These are phyloP conservation scores for Populus hybrid DNA, from an alignment of 441 rosid species.

Conservation along the genomic window DNA sequence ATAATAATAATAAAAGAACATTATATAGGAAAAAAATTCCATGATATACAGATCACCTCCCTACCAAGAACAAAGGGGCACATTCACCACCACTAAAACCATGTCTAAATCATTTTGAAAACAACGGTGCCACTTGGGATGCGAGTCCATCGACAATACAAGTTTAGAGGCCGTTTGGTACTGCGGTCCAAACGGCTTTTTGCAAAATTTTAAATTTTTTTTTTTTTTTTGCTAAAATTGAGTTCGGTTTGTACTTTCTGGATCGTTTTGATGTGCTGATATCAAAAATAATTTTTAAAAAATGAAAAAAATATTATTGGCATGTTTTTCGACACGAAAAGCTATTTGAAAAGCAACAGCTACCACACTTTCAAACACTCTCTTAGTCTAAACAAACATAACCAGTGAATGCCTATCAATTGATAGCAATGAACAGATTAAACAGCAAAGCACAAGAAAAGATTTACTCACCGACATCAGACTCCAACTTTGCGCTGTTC, in stretches of 20 bases:
- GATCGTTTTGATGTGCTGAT: too few species aligned
- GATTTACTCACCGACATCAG: conserved; percentile 70
- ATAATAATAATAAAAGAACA: not conserved
- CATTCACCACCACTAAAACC: not conserved
- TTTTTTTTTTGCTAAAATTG: too few species aligned
- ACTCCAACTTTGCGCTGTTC: conserved; percentile 70
- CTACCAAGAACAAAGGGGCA: not conserved
- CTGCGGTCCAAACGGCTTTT: too few species aligned
- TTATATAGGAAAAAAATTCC: not conserved
- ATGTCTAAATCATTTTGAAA: not conserved
- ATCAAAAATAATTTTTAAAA: too few species aligned
- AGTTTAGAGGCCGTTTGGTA: too few species aligned
- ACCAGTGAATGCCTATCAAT: not conserved
- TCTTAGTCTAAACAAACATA: not conserved
- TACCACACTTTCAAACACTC: too few species aligned
- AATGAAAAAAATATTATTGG: too few species aligned
- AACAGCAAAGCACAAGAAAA: not conserved
- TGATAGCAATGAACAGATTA: not conserved
- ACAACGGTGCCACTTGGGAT: not conserved
- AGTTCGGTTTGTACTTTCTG: too few species aligned
- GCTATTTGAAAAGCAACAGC: too few species aligned
- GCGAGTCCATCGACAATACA: too few species aligned
- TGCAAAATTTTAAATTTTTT: too few species aligned
- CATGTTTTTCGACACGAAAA: too few species aligned
- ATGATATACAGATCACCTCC: not conserved